Conservation (phyloP, 2,329 filamentous ascomycete species). For the Apiospora kogelbergensis region DNA sequence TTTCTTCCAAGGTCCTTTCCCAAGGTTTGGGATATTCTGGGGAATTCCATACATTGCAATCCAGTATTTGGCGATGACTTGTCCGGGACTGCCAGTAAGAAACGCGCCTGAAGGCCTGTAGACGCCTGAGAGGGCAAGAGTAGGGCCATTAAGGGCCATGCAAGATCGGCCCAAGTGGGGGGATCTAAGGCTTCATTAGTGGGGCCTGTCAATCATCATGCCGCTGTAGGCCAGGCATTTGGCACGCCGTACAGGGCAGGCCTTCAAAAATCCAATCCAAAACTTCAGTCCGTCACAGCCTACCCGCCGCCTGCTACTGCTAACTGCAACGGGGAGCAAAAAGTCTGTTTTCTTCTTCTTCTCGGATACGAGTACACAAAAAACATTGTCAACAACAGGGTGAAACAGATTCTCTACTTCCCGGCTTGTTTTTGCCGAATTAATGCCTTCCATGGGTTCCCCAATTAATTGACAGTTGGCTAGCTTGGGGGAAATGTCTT, state of each 20-base stretch:
- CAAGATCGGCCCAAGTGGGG: conserved; percentile 5
- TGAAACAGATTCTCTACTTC: not conserved
- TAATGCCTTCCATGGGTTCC: not conserved
- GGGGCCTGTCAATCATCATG: not conserved
- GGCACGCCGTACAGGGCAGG: not conserved
- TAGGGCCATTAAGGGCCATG: not conserved
- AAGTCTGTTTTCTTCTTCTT: not conserved
- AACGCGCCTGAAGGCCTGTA: not conserved
- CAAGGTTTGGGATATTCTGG: not conserved
- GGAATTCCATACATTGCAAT: not conserved
- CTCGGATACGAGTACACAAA: conserved; percentile 1
- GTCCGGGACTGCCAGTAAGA: not conserved
- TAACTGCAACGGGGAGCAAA: not conserved
- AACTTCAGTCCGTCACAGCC: not conserved
- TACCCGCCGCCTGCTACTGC: not conserved
- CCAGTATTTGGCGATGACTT: not conserved
- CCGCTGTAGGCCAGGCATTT: not conserved
- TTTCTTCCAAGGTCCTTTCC: not conserved
- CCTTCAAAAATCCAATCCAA: not conserved
- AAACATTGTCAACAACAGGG: not conserved
- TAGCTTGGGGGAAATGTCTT: not conserved
- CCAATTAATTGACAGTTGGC: not conserved
- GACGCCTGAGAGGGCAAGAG: not conserved
- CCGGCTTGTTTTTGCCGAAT: not conserved
- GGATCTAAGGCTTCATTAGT: conserved; percentile 5